Evolutionary conservation across 2,329 filamentous ascomycete species (phyloP).

Genomic region (Trichocomaceae sp.): DNA sequence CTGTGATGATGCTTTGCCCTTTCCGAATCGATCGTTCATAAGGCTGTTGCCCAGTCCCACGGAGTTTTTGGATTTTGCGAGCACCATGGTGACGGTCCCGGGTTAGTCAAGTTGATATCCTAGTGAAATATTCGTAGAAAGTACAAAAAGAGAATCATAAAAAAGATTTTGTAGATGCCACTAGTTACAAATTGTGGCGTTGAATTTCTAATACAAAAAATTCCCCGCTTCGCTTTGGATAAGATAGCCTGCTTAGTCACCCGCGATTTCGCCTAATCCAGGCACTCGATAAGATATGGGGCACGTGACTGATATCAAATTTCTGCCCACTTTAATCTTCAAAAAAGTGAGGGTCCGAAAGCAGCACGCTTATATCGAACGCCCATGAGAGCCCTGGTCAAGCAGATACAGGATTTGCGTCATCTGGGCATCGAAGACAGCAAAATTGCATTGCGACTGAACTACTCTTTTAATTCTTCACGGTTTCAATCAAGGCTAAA

Average conservation of each 20-base stretch:
- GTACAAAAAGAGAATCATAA: not conserved
- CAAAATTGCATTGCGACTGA: not conserved
- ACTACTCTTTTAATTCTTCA: not conserved
- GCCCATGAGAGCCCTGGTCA: conserved; percentile 33
- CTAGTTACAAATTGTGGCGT: conserved; percentile 14
- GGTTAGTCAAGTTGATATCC: not conserved
- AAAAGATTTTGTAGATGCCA: conserved; percentile 5
- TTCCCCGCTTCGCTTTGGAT: conserved; percentile 21
- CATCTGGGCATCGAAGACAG: conserved; percentile 66
- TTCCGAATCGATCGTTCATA: conserved; percentile 98
- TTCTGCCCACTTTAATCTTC: conserved; percentile 15
- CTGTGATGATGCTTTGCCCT: conserved; percentile 77
- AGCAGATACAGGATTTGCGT: conserved; percentile 54
- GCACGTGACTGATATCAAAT: conserved; percentile 14
- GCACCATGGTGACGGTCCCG: conserved; percentile 51
- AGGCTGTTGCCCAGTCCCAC: conserved; percentile 94
- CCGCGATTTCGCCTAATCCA: conserved; percentile 9
- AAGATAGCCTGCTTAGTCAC: conserved; percentile 27
- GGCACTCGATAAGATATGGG: conserved; percentile 16
- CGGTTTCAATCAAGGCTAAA: not conserved
- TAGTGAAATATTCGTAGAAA: not conserved
- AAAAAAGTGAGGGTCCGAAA: conserved; percentile 3
- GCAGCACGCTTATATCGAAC: not conserved
- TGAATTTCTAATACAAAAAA: conserved; percentile 17
- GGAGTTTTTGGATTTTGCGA: conserved; percentile 89